Conservation (phyloP, 1,284 basidiomycete genomes). For the Ustilago shanxiensis region DNA sequence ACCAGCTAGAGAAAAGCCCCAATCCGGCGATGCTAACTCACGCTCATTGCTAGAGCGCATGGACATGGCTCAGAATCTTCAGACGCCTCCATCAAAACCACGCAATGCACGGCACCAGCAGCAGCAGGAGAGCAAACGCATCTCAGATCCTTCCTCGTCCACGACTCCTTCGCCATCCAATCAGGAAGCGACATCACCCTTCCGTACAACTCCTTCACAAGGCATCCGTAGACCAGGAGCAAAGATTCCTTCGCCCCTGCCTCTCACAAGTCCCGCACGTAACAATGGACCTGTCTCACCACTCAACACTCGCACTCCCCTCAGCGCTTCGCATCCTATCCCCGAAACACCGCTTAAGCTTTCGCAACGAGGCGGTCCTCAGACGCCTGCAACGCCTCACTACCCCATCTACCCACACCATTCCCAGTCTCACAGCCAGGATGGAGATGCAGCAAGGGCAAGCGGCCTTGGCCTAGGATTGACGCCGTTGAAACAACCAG, state of each 20-base stretch:
- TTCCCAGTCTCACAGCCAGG: slow-evolving; percentile 12
- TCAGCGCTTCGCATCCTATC: slow-evolving; percentile 58
- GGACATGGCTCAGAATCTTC: slow-evolving; percentile 28
- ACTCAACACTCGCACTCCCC: slow-evolving; percentile 51
- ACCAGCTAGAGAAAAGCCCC: slow-evolving; percentile 15
- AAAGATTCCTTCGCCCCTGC: slow-evolving; percentile 46
- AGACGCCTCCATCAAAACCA: slow-evolving; percentile 37
- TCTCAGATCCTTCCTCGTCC: neutral
- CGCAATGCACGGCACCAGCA: slow-evolving; percentile 1
- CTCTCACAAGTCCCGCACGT: slow-evolving; percentile 48
- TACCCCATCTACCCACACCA: slow-evolving; percentile 30
- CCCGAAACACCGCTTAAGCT: slow-evolving; percentile 63
- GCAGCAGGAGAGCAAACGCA: neutral
- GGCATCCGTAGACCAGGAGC: slow-evolving; percentile 49
- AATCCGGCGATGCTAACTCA: slow-evolving; percentile 1
- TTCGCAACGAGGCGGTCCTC: slow-evolving; percentile 45
- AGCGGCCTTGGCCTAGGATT: slow-evolving; percentile 52
- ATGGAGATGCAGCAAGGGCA: slow-evolving; percentile 33
- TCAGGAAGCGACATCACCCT: slow-evolving; percentile 22
- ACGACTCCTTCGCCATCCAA: slow-evolving; percentile 25
- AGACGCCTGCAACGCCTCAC: slow-evolving; percentile 50
- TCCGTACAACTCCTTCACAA: slow-evolving; percentile 34
- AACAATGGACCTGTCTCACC: slow-evolving; percentile 36
- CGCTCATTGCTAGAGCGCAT: slow-evolving; percentile 43
- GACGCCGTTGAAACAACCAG: slow-evolving; percentile 39